A percentile compares a stretch with the other conserved stretches of the same genome.
Conservation (phyloP, 2,329 filamentous ascomycete species). For the Scedosporium aurantiacum region DNA sequence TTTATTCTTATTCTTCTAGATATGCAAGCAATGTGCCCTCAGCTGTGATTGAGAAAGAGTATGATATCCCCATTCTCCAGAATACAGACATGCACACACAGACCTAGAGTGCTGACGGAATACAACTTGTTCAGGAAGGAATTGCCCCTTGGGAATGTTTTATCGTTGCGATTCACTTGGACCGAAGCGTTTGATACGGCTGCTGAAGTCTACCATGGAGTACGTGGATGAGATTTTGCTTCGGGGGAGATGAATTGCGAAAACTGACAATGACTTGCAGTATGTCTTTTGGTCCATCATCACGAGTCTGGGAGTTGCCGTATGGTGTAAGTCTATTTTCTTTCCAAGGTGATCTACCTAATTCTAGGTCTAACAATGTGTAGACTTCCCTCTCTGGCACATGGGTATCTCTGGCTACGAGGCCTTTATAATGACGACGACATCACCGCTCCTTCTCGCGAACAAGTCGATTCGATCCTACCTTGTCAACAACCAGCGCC, state of each 20-base stretch:
- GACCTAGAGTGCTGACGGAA: slow-evolving; percentile 43
- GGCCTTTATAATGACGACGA: slow-evolving; percentile 70
- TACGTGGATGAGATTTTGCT: slow-evolving; percentile 30
- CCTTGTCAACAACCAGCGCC: slow-evolving; percentile 56
- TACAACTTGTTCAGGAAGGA: slow-evolving; percentile 50
- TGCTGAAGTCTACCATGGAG: slow-evolving; percentile 85
- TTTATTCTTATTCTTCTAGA: background rate
- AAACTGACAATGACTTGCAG: slow-evolving; percentile 28
- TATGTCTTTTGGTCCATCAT: slow-evolving; percentile 95
- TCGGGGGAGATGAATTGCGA: background rate
- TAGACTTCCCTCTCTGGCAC: slow-evolving; percentile 93
- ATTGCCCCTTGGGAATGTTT: slow-evolving; percentile 58
- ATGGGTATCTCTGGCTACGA: slow-evolving; percentile 99
- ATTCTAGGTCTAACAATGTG: background rate
- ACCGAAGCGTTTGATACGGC: slow-evolving; percentile 64
- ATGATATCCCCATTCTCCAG: slow-evolving; percentile 23
- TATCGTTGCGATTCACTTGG: slow-evolving; percentile 63
- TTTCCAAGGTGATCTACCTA: background rate
- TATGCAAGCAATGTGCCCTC: slow-evolving; percentile 23
- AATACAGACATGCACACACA: slow-evolving; percentile 9
- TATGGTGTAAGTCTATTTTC: slow-evolving; percentile 72
- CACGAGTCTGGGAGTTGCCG: slow-evolving; percentile 75
- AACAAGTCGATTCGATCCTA: slow-evolving; percentile 58
- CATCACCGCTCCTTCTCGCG: slow-evolving; percentile 70
- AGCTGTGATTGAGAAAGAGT: slow-evolving; percentile 60